Base-by-base conservation (phyloP, 352 stramenopile genomes). In the Pythium plurisporium region DNA sequence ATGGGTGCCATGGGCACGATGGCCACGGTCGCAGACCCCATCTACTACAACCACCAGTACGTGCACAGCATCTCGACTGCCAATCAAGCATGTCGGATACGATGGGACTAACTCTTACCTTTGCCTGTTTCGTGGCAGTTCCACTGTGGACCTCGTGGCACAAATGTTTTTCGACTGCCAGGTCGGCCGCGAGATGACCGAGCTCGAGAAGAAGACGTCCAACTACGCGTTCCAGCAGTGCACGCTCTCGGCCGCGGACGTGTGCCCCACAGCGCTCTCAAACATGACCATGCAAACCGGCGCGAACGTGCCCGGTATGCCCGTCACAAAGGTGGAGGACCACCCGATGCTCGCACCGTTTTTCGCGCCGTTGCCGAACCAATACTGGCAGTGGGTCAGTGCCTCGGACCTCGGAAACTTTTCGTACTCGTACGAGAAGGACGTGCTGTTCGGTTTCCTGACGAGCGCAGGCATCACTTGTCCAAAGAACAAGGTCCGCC, bases 1-100 rank as follows among this genome's bases (percentile, higher is more conserved):
- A 63, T 71, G 33, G 65, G 67, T 4, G 50, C 59, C 19, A 61
- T 61, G 50, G 59, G 59, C 50, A 68, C 72, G 5, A 82, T 93
- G 66, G 69, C 57, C 14, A 76, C 67, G 17, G 76, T 75, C 6
- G 77, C 74, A 29, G 82, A 93, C 30, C 79, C 81, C 10, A 77
- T 91, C 43, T 93, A 87, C 66, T 91, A 79, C 69, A 77, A 65
- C 48, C 79, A 88, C 45, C 82, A 90, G 76, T 89, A 83, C 49
- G 79, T 87, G 9, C 38, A 8, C 29, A 0, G 31, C 30, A 26
- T 47, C 57, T 5, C 22, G 12, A 48, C 56, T 25, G 45, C n/a
- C n/a, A n/a, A n/a, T n/a, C n/a, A n/a, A 38, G 33, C 33, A 10
- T 15, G 9, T 38, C 10, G 33, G 33, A 38, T 15, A 38, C 33